A percentile compares a stretch with the other conserved stretches of the same genome.
These are phyloP conservation scores for Micractinium conductrix DNA, from an alignment of 139 green algal species.

Conservation along the genomic window DNA sequence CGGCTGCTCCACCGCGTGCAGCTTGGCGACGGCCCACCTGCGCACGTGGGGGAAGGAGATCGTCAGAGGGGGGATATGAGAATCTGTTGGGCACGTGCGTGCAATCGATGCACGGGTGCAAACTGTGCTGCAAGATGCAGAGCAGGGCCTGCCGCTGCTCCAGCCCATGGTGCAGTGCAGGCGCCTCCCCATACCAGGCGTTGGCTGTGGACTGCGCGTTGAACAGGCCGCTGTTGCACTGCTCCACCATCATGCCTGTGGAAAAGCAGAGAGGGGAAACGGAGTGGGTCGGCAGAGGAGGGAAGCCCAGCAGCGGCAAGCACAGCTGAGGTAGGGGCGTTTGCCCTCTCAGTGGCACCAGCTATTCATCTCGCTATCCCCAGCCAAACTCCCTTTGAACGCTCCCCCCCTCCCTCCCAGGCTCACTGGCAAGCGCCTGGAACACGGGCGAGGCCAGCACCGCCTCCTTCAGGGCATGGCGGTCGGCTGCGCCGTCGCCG, in stretches of 20 bases:
- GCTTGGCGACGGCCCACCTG: slow-evolving; percentile 26
- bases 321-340: no score
- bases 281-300: no score
- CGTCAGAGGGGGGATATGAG: background rate
- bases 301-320: no score
- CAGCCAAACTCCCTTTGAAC: no score
- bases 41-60: background rate
- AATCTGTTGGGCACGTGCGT: background rate
- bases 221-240: slow-evolving; percentile 26
- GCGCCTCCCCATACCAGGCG: slow-evolving; percentile 17
- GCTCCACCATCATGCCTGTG: slow-evolving; percentile 12
- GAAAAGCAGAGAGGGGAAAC: no score
- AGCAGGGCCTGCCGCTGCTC: background rate
- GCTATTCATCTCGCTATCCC: no score
- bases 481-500: background rate
- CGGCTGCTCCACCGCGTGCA: background rate
- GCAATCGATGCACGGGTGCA: background rate
- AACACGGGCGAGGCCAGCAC: slow-evolving; percentile 9
- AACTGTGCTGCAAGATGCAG: background rate
- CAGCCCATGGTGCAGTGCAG: background rate
- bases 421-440: background rate
- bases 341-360: no score
- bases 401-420: no score
- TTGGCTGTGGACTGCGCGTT: slow-evolving; percentile 18
- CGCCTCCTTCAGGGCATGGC: background rate